Base-by-base conservation (phyloP, 2,329 filamentous ascomycete species). In the Sporothrix luriei region DNA sequence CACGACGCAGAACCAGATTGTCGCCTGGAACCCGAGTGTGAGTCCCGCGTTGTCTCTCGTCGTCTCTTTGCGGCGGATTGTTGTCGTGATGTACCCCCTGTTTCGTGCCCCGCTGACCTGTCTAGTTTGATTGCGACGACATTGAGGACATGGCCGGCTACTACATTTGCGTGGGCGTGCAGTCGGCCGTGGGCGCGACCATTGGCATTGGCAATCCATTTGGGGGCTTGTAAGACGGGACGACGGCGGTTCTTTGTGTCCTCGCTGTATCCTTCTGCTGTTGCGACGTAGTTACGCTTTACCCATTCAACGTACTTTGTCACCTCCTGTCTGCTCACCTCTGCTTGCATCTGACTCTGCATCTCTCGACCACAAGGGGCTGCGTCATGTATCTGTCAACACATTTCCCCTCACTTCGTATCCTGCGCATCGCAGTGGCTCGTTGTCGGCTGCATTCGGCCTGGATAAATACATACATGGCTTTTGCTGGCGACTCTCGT, bases 81-180 rank as follows among this genome's bases (percentile, higher is more conserved):
- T 33, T 55, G 29, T 16, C 16, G n/a, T 49, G 14, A 6, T 55
- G 19, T 6, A 33, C 9, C 9, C 9, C 9, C 16, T n/a, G 19
- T 55, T 13, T n/a, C 16, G 49, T 26, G 11, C 40, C 48, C 9
- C 11, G 38, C 48, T 64, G 9, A 40, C 19, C 19, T 33, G 5
- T 24, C 10, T 46, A 71, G 70, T 69, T 71, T 16, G 70, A 71
- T 51, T 71, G 70, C 55, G 70, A 71, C 51, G 70, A 71, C 24
- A 52, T 66, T 1, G 70, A 71, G 40, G 67, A 69, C 43, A 69
- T 71, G 70, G 68, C 67, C 4, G 70, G 70, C 9, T 33, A 66
- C 43, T 71, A 71, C 52, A 69, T 71, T 43, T 71, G 70, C 29
- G 65, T 71, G 2, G 68, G 64, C 14, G 70, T 71, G 46, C 16